Evolutionary conservation across 164 flowering plant species (phyloP).

Genomic region (Liriodendron chinense): DNA sequence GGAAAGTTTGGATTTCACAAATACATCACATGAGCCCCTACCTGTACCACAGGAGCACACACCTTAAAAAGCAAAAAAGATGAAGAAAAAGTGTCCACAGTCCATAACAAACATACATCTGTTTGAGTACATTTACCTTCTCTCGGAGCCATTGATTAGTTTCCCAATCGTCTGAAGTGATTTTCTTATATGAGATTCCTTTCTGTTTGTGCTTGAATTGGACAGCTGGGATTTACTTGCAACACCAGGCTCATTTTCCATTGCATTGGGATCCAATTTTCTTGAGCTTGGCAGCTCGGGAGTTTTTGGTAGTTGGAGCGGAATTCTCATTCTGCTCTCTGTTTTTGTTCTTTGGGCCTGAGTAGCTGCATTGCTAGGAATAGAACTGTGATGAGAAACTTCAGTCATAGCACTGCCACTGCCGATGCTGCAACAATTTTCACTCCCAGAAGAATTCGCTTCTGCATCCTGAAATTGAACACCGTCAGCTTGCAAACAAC

Average conservation of each 20-base stretch:
- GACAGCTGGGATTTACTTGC: conserved; percentile 34
- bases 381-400: conserved; percentile 19
- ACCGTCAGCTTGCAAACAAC: conserved; percentile 2
- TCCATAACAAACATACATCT: not conserved
- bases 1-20: no score
- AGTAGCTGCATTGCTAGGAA: conserved; percentile 31
- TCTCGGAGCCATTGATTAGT: conserved; percentile 77
- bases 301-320: conserved; percentile 43
- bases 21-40: no score
- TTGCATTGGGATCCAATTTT: conserved; percentile 22
- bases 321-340: conserved; percentile 9
- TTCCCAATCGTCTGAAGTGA: conserved; percentile 80
- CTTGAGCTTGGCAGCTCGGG: conserved; percentile 42
- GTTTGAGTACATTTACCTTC: conserved; percentile 39
- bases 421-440: conserved; percentile 14
- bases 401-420: conserved; percentile 13
- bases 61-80: no score
- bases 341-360: conserved; percentile 27
- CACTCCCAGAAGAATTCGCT: conserved; percentile 1
- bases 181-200: conserved; percentile 72
- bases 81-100: no score
- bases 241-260: conserved; percentile 27
- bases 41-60: no score
- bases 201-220: conserved; percentile 28
- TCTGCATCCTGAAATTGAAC: conserved; percentile 20